Conservation (phyloP, 2,329 filamentous ascomycete species). For the Septoria petroselini region DNA sequence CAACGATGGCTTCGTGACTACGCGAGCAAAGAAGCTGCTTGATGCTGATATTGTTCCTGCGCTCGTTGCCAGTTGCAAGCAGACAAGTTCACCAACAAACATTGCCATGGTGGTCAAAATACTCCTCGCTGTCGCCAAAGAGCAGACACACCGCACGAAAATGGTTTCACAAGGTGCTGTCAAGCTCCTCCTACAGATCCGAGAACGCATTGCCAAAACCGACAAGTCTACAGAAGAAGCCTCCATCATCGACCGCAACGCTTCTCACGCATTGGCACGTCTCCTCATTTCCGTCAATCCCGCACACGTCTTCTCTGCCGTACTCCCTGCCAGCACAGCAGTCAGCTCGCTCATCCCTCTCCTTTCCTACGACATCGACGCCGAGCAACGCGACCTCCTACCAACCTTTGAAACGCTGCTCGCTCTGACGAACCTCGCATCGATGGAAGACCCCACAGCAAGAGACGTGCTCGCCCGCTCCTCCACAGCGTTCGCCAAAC, state of each 20-base stretch:
- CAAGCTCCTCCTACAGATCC: conserved; percentile 72
- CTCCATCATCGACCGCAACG: conserved; percentile 33
- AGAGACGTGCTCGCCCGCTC: conserved; percentile 66
- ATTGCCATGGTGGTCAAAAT: conserved; percentile 72
- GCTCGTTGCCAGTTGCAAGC: conserved; percentile 57
- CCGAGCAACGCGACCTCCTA: conserved; percentile 68
- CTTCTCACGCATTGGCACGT: conserved; percentile 48
- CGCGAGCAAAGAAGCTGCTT: conserved; percentile 74
- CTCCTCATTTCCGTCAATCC: conserved; percentile 62
- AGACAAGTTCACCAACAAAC: conserved; percentile 58
- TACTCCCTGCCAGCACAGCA: conserved; percentile 69
- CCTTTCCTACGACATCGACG: conserved; percentile 60
- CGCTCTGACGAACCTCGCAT: conserved; percentile 90
- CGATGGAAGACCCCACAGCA: conserved; percentile 60
- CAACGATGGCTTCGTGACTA: conserved; percentile 69
- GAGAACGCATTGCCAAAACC: conserved; percentile 58
- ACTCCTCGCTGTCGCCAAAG: conserved; percentile 71
- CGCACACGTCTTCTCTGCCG: conserved; percentile 75
- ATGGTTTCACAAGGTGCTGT: conserved; percentile 93
- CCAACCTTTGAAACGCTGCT: conserved; percentile 88
- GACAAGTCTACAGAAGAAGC: conserved; percentile 37
- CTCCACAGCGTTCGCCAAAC: conserved; percentile 61
- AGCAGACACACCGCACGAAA: conserved; percentile 68
- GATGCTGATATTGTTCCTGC: conserved; percentile 74
- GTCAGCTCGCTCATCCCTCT: conserved; percentile 77